phyloP scores from a whole-genome alignment of 192 early-diverging fungal genomes.

The Entrophospora sp. region DNA sequence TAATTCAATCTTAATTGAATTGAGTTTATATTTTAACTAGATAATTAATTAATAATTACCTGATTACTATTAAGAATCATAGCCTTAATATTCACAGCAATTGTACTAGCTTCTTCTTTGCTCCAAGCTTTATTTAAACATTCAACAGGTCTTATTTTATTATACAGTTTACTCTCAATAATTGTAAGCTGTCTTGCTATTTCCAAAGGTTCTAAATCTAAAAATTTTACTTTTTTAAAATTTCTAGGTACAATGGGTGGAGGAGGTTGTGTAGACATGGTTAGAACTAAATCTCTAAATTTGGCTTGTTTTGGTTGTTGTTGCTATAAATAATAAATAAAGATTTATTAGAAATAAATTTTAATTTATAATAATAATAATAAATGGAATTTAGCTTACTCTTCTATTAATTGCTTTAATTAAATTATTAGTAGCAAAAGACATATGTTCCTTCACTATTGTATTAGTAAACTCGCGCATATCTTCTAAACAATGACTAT shows the following conservation, averaged over 20 bases:
- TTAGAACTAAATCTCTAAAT: slow-evolving; percentile 55
- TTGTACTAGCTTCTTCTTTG: slow-evolving; percentile 45
- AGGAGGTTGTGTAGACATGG: slow-evolving; percentile 54
- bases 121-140: slow-evolving; percentile 90
- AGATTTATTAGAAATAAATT: too few species aligned
- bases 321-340: too few species aligned
- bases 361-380: too few species aligned
- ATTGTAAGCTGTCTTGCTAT: slow-evolving; percentile 93
- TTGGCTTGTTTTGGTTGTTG: slow-evolving; percentile 46
- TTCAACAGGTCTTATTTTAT: slow-evolving; percentile 77
- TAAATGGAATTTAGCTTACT: too few species aligned
- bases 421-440: slow-evolving; percentile 60
- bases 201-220: slow-evolving; percentile 89
- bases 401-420: slow-evolving; percentile 72
- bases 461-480: slow-evolving; percentile 69
- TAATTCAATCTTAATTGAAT: too few species aligned
- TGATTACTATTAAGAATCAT: slow-evolving; percentile 81
- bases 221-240: slow-evolving; percentile 64
- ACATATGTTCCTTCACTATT: slow-evolving; percentile 62
- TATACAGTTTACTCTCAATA: slow-evolving; percentile 78
- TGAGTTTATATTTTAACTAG: too few species aligned
- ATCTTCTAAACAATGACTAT: slow-evolving; percentile 55
- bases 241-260: slow-evolving; percentile 76
- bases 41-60: slow-evolving; percentile 38
- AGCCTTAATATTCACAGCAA: slow-evolving; percentile 77